Evolutionary conservation across 768 basidiomycete species (phyloP).

Genomic region (Scleroderma bovista): DNA sequence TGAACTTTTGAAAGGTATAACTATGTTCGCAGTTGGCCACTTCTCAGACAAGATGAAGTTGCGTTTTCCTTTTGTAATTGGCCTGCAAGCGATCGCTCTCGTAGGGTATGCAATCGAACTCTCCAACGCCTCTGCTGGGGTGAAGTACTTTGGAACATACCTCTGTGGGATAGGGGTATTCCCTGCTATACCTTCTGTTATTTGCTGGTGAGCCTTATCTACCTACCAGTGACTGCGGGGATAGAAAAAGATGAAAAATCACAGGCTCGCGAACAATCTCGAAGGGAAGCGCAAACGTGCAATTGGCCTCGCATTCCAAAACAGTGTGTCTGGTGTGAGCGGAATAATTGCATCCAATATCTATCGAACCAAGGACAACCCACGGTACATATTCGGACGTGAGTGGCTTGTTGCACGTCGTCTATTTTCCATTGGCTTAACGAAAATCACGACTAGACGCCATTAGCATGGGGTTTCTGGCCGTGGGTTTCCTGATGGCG

Average conservation of each 20-base stretch:
- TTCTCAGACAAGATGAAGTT: conserved; percentile 51
- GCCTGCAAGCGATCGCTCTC: conserved; percentile 45
- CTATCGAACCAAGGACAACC: conserved; percentile 51
- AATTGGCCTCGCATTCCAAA: conserved; percentile 1
- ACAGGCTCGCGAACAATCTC: conserved; percentile 1
- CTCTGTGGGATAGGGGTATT: conserved; percentile 60
- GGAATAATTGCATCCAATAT: conserved; percentile 33
- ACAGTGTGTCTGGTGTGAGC: conserved; percentile 45
- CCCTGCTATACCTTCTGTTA: conserved; percentile 51
- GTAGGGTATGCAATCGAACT: conserved; percentile 65
- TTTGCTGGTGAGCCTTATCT: conserved; percentile 47
- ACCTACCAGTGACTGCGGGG: not conserved
- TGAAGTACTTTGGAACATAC: conserved; percentile 71
- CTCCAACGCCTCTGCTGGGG: conserved; percentile 42
- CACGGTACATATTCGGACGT: conserved; percentile 58
- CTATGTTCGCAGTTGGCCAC: conserved; percentile 44
- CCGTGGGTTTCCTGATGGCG: not conserved
- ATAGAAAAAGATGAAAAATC: conserved; percentile 13
- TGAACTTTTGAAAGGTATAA: conserved; percentile 29
- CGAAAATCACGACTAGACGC: not conserved
- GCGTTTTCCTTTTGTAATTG: conserved; percentile 55
- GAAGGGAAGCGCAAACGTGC: not conserved
- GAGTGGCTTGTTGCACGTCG: conserved; percentile 20
- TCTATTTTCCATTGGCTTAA: too few relatives aligned
- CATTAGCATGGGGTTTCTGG: not conserved